These are phyloP conservation scores for Annulohypoxylon bovei DNA, from an alignment of 495 filamentous ascomycete species.

Conservation along the genomic window DNA sequence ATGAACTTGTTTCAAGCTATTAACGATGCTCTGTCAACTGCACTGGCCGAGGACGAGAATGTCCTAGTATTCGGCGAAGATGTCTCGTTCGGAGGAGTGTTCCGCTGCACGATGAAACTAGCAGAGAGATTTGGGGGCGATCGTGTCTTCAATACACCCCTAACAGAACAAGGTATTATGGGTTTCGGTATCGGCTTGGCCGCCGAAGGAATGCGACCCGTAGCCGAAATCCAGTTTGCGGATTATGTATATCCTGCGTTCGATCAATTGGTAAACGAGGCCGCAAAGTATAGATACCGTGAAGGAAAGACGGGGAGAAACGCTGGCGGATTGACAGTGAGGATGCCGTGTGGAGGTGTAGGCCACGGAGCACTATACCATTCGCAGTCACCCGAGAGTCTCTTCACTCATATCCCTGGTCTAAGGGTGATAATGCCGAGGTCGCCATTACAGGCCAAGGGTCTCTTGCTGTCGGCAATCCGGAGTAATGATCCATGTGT, in stretches of 20 bases:
- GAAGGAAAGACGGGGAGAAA: slow-evolving; percentile 76
- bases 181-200: slow-evolving; percentile 93
- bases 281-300: slow-evolving; percentile 90
- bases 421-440: slow-evolving; percentile 90
- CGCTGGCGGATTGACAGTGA: slow-evolving; percentile 82
- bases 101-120: slow-evolving; percentile 92
- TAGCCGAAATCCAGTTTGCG: slow-evolving; percentile 98
- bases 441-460: slow-evolving; percentile 92
- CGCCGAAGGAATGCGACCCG: slow-evolving; percentile 88
- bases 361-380: slow-evolving; percentile 98
- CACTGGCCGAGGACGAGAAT: slow-evolving; percentile 83
- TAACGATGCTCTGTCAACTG: slow-evolving; percentile 85
- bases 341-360: slow-evolving; percentile 95
- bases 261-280: slow-evolving; percentile 97
- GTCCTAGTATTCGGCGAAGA: slow-evolving; percentile 96
- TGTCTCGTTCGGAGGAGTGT: slow-evolving; percentile 96
- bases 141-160: slow-evolving; percentile 95
- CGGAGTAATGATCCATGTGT: slow-evolving; percentile 87
- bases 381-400: slow-evolving; percentile 89
- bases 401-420: slow-evolving; percentile 94
- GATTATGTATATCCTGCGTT: slow-evolving; percentile 98
- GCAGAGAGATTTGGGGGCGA: slow-evolving; percentile 85
- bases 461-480: slow-evolving; percentile 83
- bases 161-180: slow-evolving; percentile 93
- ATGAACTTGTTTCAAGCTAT: slow-evolving; percentile 94